Percentiles rank a stretch among this genome's conserved stretches.
Evolutionary conservation across 2,329 filamentous ascomycete species (phyloP).

Genomic region (Fusarium sp.): DNA sequence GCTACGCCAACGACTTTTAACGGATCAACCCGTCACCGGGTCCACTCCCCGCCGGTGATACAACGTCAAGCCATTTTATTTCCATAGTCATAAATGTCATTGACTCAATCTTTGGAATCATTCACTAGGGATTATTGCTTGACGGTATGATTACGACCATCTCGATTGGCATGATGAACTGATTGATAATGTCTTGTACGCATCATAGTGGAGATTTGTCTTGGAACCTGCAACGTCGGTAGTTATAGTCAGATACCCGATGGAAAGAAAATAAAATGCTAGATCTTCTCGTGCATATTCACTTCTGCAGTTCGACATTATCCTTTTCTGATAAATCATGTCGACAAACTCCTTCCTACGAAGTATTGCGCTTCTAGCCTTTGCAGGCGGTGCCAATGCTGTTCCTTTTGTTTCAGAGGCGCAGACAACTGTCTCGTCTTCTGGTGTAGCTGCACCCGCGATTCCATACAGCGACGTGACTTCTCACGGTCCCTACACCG

Average conservation of each 20-base stretch:
- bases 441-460: slow-evolving; percentile 42
- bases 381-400: slow-evolving; percentile 42
- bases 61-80: slow-evolving; percentile 2
- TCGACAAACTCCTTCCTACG: slow-evolving; percentile 3
- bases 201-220: slow-evolving; percentile 24
- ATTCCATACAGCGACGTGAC: slow-evolving; percentile 68
- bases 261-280: neutral
- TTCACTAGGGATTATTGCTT: neutral
- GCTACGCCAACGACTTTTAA: slow-evolving; percentile 1
- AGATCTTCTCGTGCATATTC: neutral
- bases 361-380: slow-evolving; percentile 16
- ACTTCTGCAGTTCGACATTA: neutral
- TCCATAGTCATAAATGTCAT: slow-evolving; percentile 26
- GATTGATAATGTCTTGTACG: slow-evolving; percentile 1
- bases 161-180: slow-evolving; percentile 4
- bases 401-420: slow-evolving; percentile 53
- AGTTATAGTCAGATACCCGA: neutral
- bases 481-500: slow-evolving; percentile 76
- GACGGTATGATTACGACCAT: slow-evolving; percentile 23
- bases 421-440: slow-evolving; percentile 52
- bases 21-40: neutral
- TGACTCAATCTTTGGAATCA: slow-evolving; percentile 15
- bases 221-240: neutral
- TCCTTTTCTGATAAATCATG: neutral
- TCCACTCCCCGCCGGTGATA: slow-evolving; percentile 19